These are phyloP conservation scores for Asclepias syriaca DNA, from an alignment of 257 asterid genomes.

Conservation along the genomic window DNA sequence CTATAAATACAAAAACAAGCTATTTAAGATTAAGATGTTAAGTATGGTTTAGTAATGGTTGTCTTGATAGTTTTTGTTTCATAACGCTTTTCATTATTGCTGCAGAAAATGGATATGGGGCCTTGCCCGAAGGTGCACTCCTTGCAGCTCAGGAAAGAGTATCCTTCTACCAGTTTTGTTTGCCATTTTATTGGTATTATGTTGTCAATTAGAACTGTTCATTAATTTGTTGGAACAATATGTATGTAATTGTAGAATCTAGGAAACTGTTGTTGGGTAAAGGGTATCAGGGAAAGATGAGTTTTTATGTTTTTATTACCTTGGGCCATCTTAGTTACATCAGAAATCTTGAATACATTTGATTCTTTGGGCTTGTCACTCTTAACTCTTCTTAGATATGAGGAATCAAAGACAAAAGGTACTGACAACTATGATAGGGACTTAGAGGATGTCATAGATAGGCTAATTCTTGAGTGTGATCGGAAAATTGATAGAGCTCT, in stretches of 20 bases:
- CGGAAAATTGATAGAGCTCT: slow-evolving; percentile 85
- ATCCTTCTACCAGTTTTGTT: slow-evolving; percentile 39
- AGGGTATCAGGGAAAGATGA: not conserved
- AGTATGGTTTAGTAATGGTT: not conserved
- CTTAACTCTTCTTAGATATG: slow-evolving; percentile 63
- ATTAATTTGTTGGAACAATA: not conserved
- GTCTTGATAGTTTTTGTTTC: not conserved
- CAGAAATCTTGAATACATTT: not conserved
- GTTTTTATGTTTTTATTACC: not conserved
- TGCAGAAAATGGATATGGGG: slow-evolving; percentile 95
- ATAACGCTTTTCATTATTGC: slow-evolving; percentile 6
- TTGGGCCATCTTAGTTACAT: not conserved
- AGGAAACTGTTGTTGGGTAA: not conserved
- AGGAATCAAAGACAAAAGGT: slow-evolving; percentile 77
- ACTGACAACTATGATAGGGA: slow-evolving; percentile 84
- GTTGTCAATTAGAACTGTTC: not conserved
- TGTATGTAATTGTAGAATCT: not conserved
- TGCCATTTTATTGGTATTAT: not conserved
- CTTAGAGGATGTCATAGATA: slow-evolving; percentile 89
- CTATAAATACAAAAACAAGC: not conserved
- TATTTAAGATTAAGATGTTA: not conserved
- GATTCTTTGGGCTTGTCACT: slow-evolving; percentile 18
- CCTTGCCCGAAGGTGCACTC: slow-evolving; percentile 95
- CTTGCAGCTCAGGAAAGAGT: slow-evolving; percentile 88
- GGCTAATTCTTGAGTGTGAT: slow-evolving; percentile 94